Evolutionary conservation across 352 stramenopile species (phyloP), one percentile per base, ranked within the genome.

Genomic region (Phytophthora sp.): DNA sequence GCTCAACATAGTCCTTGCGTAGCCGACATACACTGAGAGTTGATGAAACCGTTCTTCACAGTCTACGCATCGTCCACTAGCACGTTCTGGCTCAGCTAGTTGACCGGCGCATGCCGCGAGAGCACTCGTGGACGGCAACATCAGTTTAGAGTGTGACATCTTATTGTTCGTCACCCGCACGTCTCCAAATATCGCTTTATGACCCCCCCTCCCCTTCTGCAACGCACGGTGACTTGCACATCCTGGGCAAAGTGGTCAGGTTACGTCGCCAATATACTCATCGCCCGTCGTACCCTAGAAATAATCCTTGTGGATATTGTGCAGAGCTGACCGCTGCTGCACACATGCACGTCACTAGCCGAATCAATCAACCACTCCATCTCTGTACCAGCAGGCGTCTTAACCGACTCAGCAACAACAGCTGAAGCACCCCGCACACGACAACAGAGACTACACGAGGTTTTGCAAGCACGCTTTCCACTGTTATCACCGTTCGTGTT

Each of bases 11-110:
- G 0, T 13, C 55, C 4, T 70, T 65, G 15, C 15, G 15, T 7
- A 64, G 0, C 62, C 54, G 64, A 33, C 24, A 24, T 20, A 41
- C 27, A 29, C 13, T 55, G 53, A n/a, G 35, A 42, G 31, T 59
- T 36, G 0, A 16, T 2, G 0, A 29, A 31, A 1, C 44, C 27
- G n/a, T 26, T 26, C 18, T 59, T 69, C 1, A 53, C 6, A 12
- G 39, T 33, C 62, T 54, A 69, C 0, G 36, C 62, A 1, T 24
- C 27, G 4, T 23, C 44, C 23, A 59, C 45, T 26, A 70, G 9
- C 2, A 18, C 2, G n/a, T 50, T 30, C 5, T 57, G 13, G 6
- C 54, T 70, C 0, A 70, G 8, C 8, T 60, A 24, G 31, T 70
- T 65, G 18, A 56, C 54, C 6, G 62, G 54, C 9, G 36, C 62